phyloP scores from a whole-genome alignment of 768 basidiomycete genomes.

The Lactarius pseudohatsudake region DNA sequence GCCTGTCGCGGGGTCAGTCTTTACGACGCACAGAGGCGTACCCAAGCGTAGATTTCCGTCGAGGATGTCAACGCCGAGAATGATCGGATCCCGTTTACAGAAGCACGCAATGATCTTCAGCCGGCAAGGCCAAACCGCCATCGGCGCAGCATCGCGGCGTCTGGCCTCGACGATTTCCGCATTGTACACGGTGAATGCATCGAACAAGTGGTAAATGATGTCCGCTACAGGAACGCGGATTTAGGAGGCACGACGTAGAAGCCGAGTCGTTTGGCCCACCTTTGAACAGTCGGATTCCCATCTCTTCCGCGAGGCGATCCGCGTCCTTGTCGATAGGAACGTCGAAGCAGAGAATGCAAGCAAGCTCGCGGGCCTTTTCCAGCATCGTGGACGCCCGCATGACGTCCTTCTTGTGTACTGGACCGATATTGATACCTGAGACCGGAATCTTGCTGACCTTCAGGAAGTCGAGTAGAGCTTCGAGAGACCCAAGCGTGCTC shows the following conservation, averaged over 20 bases:
- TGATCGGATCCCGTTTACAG: slow-evolving; percentile 96
- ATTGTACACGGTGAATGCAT: slow-evolving; percentile 94
- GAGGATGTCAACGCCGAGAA: slow-evolving; percentile 93
- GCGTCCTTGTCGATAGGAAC: slow-evolving; percentile 93
- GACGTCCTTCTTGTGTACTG: slow-evolving; percentile 92
- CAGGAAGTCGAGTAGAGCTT: slow-evolving; percentile 95
- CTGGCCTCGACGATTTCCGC: slow-evolving; percentile 91
- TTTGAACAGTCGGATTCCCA: slow-evolving; percentile 92
- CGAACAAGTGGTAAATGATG: slow-evolving; percentile 98
- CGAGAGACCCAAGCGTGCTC: slow-evolving; percentile 93
- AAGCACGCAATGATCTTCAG: slow-evolving; percentile 93
- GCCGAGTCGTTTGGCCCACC: slow-evolving; percentile 47
- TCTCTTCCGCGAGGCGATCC: slow-evolving; percentile 87
- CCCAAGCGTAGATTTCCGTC: slow-evolving; percentile 90
- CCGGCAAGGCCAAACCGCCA: slow-evolving; percentile 95
- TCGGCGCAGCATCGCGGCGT: slow-evolving; percentile 85
- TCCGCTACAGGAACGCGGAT: slow-evolving; percentile 58
- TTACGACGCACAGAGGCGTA: slow-evolving; percentile 94
- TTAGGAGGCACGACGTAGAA: neutral
- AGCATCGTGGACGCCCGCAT: slow-evolving; percentile 93
- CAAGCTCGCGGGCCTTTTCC: slow-evolving; percentile 93
- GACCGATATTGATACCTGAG: slow-evolving; percentile 95
- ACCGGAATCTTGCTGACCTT: slow-evolving; percentile 96
- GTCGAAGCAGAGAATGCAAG: slow-evolving; percentile 96
- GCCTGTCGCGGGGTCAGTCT: slow-evolving; percentile 80